Base-by-base conservation (phyloP, 306 rosid species). In the Mimosa bimucronata region DNA sequence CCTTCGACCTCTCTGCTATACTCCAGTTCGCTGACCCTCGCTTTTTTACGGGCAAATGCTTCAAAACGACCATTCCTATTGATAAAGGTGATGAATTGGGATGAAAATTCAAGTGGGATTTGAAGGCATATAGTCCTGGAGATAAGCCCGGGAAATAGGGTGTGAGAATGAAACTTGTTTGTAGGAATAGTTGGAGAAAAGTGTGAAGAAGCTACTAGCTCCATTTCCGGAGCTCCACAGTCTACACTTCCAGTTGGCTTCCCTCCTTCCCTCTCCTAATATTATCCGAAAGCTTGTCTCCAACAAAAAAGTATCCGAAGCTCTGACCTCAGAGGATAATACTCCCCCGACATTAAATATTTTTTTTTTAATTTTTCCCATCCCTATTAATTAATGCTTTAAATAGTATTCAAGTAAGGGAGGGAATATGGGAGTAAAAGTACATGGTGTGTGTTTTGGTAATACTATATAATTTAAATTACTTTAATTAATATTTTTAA, bases 211-310 rank as follows among this genome's bases (percentile, higher is more conserved):
- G 84, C 79, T 2, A 67, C 10, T 1, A 94, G 87, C 83, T 86
- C 93, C 98, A 92, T 94, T 52, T 46, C 72, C 46, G 77, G 88
- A 84, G 89, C 91, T 78, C 45, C 82, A 16, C 57, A 5, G 55
- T 69, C n/a, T 37, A 13, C 53, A 1, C 78, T 55, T 58, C 6
- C 18, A 13, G 82, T 57, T 40, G 11, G 50, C 77, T 71, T 62
- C 44, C 44, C 79, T 66, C 64, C 8, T 26, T 21, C 41, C 30
- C 48, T 5, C 53, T n/a, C 2, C 73, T 69, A 28, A 7, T 42
- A 46, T 67, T 73, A 37, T 13, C 71, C 74, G 25, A n/a, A 45
- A 44, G 52, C 30, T 25, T 0, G 45, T 41, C 45, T 0, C 45
- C 1, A 1, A 40, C 1, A 40, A 6, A 37, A 5, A 37, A 45